phyloP scores from a whole-genome alignment of 495 filamentous ascomycete species.

The Evansstolkia leycettana region DNA sequence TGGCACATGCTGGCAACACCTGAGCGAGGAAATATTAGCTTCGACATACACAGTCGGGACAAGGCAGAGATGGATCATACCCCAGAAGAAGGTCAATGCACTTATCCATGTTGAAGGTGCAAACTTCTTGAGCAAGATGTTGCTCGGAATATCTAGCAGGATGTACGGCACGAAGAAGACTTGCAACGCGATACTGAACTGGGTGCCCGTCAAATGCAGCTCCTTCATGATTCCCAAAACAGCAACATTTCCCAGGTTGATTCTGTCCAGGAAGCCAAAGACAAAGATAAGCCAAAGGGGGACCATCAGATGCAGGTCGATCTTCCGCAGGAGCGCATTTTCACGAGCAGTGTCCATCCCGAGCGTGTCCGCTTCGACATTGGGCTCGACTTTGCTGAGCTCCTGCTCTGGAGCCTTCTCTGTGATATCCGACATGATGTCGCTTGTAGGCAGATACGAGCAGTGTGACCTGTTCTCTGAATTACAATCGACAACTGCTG shows the following conservation, averaged over 20 bases:
- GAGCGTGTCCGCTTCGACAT: not conserved
- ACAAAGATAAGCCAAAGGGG: constrained; percentile 9
- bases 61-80: constrained; percentile 5
- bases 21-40: constrained; percentile 3
- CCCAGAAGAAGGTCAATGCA: constrained; percentile 37
- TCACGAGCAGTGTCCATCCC: not conserved
- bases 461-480: not conserved
- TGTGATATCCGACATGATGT: not conserved
- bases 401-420: not conserved
- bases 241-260: constrained; percentile 41
- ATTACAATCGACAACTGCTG: not conserved
- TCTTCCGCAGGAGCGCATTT: constrained; percentile 3
- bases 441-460: not conserved
- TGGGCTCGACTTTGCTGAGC: not conserved
- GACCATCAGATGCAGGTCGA: constrained; percentile 10
- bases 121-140: constrained; percentile 50
- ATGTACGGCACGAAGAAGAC: constrained; percentile 54
- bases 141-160: constrained; percentile 48
- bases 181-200: constrained; percentile 39
- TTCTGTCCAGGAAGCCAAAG: constrained; percentile 20
- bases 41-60: constrained; percentile 22
- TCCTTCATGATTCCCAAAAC: constrained; percentile 39
- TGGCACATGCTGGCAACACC: constrained; percentile 27
- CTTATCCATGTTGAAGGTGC: constrained; percentile 43
- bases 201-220: constrained; percentile 20